Conservation (phyloP, 1,284 basidiomycete genomes). For the Puccinia horiana region DNA sequence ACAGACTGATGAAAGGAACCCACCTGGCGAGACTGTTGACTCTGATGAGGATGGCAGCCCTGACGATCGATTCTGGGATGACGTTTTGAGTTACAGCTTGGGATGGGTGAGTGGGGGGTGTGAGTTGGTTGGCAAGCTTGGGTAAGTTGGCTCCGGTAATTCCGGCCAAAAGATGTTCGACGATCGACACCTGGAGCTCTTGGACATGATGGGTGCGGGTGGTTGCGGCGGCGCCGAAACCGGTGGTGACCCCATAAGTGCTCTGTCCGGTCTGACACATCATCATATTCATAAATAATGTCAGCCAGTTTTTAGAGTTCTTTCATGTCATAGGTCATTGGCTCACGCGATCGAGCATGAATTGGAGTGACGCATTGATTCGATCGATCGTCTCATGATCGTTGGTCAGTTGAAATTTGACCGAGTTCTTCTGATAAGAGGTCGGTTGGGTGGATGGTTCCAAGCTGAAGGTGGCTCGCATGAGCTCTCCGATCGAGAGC, state of each 20-base stretch:
- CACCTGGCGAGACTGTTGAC: constrained; percentile 77
- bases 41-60: constrained; percentile 80
- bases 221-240: constrained; percentile 62
- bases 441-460: not conserved
- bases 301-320: not conserved
- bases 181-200: constrained; percentile 71
- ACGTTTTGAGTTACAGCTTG: constrained; percentile 64
- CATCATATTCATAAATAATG: not conserved
- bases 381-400: not conserved
- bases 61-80: constrained; percentile 86
- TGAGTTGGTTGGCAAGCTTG: constrained; percentile 53
- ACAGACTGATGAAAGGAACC: not conserved
- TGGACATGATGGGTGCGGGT: constrained; percentile 72
- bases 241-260: constrained; percentile 47
- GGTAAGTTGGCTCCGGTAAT: constrained; percentile 64
- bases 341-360: constrained; percentile 30
- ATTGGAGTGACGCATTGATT: constrained; percentile 18
- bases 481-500: constrained; percentile 4
- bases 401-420: not conserved
- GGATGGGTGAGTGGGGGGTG: not conserved
- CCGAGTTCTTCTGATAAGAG: not conserved
- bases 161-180: constrained; percentile 76
- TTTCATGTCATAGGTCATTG: not conserved
- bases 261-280: constrained; percentile 53
- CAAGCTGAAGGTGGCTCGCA: not conserved